Base-by-base conservation (phyloP, 768 basidiomycete genomes). In the Ramaria rubella region DNA sequence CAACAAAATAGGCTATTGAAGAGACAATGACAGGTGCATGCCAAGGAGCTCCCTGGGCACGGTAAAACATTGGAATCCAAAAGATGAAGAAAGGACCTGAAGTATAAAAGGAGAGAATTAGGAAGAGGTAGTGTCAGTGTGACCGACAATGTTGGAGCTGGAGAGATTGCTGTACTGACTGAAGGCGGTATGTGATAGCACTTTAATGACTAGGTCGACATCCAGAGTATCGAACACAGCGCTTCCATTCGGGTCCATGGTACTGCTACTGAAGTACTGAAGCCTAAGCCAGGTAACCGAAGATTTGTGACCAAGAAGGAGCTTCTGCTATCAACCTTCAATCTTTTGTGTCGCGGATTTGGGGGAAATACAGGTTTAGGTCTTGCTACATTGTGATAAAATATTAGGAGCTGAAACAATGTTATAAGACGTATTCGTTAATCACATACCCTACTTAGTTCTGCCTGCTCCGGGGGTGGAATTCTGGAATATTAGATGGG, bases 51-150 rank as follows among this genome's bases (percentile, higher is more conserved):
- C 2, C 83, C 63, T 90, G 87, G 62, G 89, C 88, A 55, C 83
- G 69, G 65, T 83, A 86, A 67, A 92, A 88, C 23, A 90, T 64
- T 1, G 91, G 90, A 58, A 94, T 73, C 59, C 93, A 84, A 69
- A 78, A 79, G 9, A 86, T 74, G 72, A 95, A 94, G 75, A 91
- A 87, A 17, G 93, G 91, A 61, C 88, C 90, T 91, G 63, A 24
- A 38, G 52, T 21, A 26, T 34, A 36, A 53, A 19, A 38, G 56
- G 6, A 50, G 29, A 21, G 29, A 19, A 45, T n/a, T n/a, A n/a
- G n/a, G n/a, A 29, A 27, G 3, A 31, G 33, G 36, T 42, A 45
- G 48, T 34, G 31, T 57, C 49, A 21, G 58, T 58, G 21, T 62
- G 30, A n/a, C n/a, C 34, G 40, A 11, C 9, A n/a, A n/a, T n/a